phyloP scores from a whole-genome alignment of 2,329 filamentous ascomycete species.

The Malbranchea cinnamomea region DNA sequence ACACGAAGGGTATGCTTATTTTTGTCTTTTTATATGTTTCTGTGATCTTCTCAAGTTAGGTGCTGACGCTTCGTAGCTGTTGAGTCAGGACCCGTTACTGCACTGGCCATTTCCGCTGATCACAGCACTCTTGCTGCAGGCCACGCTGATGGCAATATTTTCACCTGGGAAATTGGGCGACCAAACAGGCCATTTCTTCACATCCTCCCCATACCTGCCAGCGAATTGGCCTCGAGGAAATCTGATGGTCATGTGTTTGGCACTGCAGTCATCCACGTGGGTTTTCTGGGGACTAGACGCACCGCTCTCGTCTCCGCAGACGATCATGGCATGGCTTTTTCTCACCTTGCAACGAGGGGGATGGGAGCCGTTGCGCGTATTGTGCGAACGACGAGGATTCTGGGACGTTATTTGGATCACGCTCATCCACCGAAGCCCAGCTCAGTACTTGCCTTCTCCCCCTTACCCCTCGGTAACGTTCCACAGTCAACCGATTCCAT shows the following conservation, averaged over 20 bases:
- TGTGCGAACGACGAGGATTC: conserved; percentile 77
- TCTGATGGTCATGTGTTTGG: conserved; percentile 69
- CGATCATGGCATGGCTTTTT: conserved; percentile 93
- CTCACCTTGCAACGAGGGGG: conserved; percentile 83
- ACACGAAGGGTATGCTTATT: conserved; percentile 58
- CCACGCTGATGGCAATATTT: conserved; percentile 80
- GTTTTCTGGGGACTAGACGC: conserved; percentile 82
- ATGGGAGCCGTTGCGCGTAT: conserved; percentile 71
- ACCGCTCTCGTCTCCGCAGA: conserved; percentile 93
- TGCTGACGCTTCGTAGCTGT: conserved; percentile 43
- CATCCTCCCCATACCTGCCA: conserved; percentile 60
- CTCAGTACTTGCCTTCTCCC: conserved; percentile 81
- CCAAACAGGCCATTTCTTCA: conserved; percentile 78
- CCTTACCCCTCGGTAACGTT: conserved; percentile 84
- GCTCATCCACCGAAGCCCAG: conserved; percentile 65
- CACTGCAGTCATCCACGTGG: conserved; percentile 72
- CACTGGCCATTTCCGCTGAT: conserved; percentile 82
- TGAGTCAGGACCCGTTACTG: conserved; percentile 75
- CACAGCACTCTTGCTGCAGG: conserved; percentile 83
- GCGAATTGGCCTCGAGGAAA: conserved; percentile 49
- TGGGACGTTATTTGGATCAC: conserved; percentile 71
- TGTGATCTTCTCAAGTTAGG: background rate
- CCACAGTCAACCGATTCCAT: conserved; percentile 76
- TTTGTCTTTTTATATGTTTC: background rate
- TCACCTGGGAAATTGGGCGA: conserved; percentile 85